Conservation (phyloP, 805 yeast genomes). For the Yamadazyma philogaea region DNA sequence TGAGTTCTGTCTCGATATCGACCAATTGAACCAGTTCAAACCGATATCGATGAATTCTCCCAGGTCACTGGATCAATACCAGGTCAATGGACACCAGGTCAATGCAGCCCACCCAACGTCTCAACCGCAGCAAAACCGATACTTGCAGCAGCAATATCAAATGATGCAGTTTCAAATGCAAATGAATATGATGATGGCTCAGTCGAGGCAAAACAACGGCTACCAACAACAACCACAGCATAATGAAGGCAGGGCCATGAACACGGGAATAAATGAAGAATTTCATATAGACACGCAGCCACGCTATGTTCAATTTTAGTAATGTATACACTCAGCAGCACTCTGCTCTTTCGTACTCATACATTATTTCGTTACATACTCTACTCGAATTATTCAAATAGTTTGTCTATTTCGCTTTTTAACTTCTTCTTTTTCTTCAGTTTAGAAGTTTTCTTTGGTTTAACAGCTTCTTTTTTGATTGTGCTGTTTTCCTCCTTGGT, state of each 20-base stretch:
- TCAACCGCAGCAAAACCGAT: conserved; percentile 3
- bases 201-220: background rate
- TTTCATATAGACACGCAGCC: conserved; percentile 8
- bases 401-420: conserved; percentile 66
- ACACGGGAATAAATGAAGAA: conserved; percentile 6
- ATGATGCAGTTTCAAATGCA: conserved; percentile 11
- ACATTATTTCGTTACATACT: background rate
- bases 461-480: conserved; percentile 8
- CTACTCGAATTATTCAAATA: conserved; percentile 59
- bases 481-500: conserved; percentile 9
- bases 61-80: conserved; percentile 3
- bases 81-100: conserved; percentile 1
- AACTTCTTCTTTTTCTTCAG: conserved; percentile 39
- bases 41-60: conserved; percentile 6
- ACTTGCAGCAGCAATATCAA: conserved; percentile 6
- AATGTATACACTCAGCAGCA: background rate
- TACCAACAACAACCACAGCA: conserved; percentile 5
- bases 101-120: background rate
- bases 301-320: conserved; percentile 12
- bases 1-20: conserved; percentile 42
- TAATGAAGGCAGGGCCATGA: background rate
- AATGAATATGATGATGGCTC: conserved; percentile 5
- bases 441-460: conserved; percentile 16
- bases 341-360: background rate
- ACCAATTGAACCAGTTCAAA: conserved; percentile 29